phyloP scores from a whole-genome alignment of 2,329 filamentous ascomycete species.

The Fusarium algeriense region DNA sequence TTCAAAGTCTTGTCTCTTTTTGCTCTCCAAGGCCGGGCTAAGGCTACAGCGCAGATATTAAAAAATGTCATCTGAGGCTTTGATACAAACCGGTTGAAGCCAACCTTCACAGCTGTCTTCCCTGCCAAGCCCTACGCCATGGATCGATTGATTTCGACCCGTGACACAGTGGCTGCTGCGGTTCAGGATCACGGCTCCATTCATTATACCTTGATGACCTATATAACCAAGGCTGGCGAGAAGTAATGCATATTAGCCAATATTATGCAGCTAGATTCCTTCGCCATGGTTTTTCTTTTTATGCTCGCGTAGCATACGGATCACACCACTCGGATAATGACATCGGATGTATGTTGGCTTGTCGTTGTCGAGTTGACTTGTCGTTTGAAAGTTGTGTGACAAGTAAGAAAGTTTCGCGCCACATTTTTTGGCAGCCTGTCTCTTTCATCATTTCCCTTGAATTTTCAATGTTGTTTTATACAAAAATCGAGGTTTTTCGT shows the following conservation, averaged over 20 bases:
- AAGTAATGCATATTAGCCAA: background rate
- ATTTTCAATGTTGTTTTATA: slow-evolving; percentile 1
- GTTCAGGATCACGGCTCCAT: background rate
- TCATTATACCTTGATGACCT: background rate
- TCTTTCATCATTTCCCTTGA: background rate
- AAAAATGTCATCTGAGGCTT: background rate
- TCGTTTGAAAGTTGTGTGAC: slow-evolving; percentile 43
- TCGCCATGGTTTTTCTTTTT: background rate
- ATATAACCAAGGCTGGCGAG: background rate
- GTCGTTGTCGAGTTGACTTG: background rate
- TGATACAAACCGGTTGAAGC: background rate
- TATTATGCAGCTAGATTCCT: background rate
- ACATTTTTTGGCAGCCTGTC: background rate
- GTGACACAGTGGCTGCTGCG: background rate
- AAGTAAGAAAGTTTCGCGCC: background rate
- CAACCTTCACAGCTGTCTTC: background rate
- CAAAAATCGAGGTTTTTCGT: background rate
- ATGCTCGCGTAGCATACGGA: background rate
- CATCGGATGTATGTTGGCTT: background rate
- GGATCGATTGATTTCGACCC: background rate
- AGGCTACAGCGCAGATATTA: background rate
- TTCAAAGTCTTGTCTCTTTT: no score
- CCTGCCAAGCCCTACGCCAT: background rate
- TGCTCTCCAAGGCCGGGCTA: background rate
- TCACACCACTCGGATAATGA: background rate